Percentiles rank a stretch among this genome's conserved stretches.
phyloP scores from a whole-genome alignment of 305 asterid genomes.

The Caryopteris hybrid region DNA sequence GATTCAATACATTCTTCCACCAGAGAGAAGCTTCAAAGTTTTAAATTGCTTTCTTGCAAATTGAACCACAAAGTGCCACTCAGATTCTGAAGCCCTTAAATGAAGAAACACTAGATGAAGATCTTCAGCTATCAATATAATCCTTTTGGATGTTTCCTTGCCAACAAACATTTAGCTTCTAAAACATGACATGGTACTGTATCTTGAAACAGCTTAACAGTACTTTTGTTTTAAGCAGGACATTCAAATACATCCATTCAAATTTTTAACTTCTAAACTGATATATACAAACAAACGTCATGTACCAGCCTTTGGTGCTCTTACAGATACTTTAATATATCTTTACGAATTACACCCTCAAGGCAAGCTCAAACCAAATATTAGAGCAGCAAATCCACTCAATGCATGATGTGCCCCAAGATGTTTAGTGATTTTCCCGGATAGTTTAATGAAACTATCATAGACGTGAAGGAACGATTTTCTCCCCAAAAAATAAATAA shows the following conservation, averaged over 20 bases:
- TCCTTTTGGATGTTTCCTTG: not conserved
- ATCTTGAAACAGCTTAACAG: not conserved
- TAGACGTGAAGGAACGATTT: not conserved
- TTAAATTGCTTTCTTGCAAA: not conserved
- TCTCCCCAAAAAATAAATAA: not conserved
- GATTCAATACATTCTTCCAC: not conserved
- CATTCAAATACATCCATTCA: not conserved
- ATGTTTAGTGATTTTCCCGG: not conserved
- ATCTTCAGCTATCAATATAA: not conserved
- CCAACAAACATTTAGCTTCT: not conserved
- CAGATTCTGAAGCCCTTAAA: not conserved
- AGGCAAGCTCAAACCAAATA: not conserved
- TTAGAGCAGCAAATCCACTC: not conserved
- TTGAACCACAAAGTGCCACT: not conserved
- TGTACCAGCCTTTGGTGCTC: not conserved
- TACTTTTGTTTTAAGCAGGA: not conserved
- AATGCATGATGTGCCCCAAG: not conserved
- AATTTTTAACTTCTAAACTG: not conserved
- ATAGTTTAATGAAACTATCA: not conserved
- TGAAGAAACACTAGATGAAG: not conserved
- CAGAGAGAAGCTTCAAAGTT: not conserved
- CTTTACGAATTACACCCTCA: not conserved
- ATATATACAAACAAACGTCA: not conserved
- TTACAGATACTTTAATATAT: not conserved
- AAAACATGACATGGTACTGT: not conserved